Percentiles rank a stretch among this genome's conserved stretches.
Conservation (phyloP, 768 basidiomycete species). For the Lepiota venenata region DNA sequence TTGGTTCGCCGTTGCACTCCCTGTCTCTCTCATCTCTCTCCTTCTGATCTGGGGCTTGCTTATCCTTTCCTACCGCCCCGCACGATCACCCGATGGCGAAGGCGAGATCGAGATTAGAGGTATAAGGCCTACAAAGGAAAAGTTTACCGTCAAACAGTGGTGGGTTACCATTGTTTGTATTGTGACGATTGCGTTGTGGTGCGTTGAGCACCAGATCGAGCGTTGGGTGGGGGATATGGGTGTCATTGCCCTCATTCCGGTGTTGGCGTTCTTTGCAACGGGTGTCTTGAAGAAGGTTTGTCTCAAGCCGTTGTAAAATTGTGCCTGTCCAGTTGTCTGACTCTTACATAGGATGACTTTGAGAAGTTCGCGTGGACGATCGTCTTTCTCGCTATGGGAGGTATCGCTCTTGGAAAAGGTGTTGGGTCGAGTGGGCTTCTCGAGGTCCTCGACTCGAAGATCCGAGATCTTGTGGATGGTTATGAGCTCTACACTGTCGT, state of each 20-base stretch:
- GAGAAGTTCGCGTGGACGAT: slow-evolving; percentile 94
- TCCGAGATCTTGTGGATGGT: slow-evolving; percentile 58
- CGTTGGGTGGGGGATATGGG: slow-evolving; percentile 92
- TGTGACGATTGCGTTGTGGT: slow-evolving; percentile 87
- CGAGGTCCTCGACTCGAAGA: slow-evolving; percentile 64
- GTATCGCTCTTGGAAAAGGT: slow-evolving; percentile 93
- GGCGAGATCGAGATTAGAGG: slow-evolving; percentile 80
- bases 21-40: slow-evolving; percentile 84
- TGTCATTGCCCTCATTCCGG: slow-evolving; percentile 89
- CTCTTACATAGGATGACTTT: slow-evolving; percentile 73
- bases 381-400: slow-evolving; percentile 97
- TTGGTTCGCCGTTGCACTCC: slow-evolving; percentile 94
- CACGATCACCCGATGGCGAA: slow-evolving; percentile 67
- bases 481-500: slow-evolving; percentile 68
- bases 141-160: slow-evolving; percentile 81
- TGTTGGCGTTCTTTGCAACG: slow-evolving; percentile 92
- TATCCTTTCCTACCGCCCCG: slow-evolving; percentile 75
- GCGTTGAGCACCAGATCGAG: slow-evolving; percentile 78
- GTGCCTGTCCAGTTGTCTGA: slow-evolving; percentile 7
- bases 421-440: slow-evolving; percentile 88
- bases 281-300: slow-evolving; percentile 89
- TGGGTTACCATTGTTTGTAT: slow-evolving; percentile 86
- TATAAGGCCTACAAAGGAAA: slow-evolving; percentile 80
- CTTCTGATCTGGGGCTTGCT: slow-evolving; percentile 91
- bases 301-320: not conserved